phyloP scores from a whole-genome alignment of 768 basidiomycete genomes.

The Lactifluus hygrophoroides region DNA sequence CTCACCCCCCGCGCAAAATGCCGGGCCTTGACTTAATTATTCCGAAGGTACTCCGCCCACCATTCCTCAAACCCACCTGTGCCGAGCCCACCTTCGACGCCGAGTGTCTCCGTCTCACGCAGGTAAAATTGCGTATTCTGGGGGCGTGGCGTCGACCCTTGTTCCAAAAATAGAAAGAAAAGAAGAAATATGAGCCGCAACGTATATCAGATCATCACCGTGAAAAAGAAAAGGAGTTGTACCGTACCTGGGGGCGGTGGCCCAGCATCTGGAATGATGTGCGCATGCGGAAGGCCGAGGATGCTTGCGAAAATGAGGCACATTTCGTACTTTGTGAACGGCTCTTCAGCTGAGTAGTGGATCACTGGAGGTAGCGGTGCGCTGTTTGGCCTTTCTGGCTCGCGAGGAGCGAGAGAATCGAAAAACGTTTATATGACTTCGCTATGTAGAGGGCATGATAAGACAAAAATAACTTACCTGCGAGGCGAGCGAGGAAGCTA shows the following conservation, averaged over 20 bases:
- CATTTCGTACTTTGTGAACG: constrained; percentile 91
- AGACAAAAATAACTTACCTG: constrained; percentile 36
- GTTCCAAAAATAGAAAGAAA: constrained; percentile 13
- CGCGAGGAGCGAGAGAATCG: background rate
- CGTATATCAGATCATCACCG: background rate
- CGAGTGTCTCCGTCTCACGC: constrained; percentile 60
- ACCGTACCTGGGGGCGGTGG: constrained; percentile 34
- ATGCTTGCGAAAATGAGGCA: constrained; percentile 70
- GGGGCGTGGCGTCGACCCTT: constrained; percentile 66
- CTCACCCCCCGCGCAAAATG: background rate
- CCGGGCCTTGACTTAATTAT: background rate
- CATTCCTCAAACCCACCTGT: constrained; percentile 73
- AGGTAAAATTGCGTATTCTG: constrained; percentile 74
- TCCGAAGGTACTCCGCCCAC: constrained; percentile 49
- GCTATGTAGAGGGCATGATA: background rate
- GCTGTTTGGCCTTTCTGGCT: constrained; percentile 29
- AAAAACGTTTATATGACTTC: background rate
- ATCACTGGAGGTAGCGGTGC: constrained; percentile 57
- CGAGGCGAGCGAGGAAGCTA: constrained; percentile 68
- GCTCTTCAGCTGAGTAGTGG: constrained; percentile 78
- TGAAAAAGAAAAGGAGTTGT: background rate
- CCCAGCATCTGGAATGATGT: constrained; percentile 67
- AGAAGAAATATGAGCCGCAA: background rate
- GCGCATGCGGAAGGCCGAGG: constrained; percentile 58
- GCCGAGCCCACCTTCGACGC: constrained; percentile 42